These are phyloP conservation scores for Cladosporium sp. DNA, from an alignment of 2,329 filamentous ascomycete genomes.

Conservation along the genomic window DNA sequence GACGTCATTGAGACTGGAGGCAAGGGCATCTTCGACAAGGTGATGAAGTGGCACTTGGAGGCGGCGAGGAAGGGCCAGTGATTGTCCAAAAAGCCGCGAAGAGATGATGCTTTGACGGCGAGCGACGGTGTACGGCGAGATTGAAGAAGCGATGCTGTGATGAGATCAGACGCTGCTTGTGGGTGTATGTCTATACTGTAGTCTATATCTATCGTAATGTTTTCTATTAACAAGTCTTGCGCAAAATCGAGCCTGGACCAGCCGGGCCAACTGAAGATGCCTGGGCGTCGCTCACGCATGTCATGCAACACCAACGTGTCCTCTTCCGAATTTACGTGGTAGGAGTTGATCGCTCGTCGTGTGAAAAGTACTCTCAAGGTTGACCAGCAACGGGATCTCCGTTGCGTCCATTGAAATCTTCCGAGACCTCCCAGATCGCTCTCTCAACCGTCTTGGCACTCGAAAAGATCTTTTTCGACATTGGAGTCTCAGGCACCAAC, in stretches of 20 bases:
- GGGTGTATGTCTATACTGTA: background rate
- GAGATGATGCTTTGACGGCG: background rate
- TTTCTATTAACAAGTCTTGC: background rate
- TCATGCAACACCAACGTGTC: too few relatives aligned
- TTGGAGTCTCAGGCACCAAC: constrained; percentile 13
- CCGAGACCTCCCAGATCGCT: constrained; percentile 13
- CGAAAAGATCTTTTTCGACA: constrained; percentile 11
- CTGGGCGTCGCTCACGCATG: too few relatives aligned
- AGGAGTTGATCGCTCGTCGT: too few relatives aligned
- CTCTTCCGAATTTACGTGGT: too few relatives aligned
- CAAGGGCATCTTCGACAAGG: constrained; percentile 68
- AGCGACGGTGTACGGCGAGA: too few relatives aligned
- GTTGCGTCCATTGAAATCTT: background rate
- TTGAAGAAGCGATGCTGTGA: background rate
- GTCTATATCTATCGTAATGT: background rate
- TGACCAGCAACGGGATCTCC: too few relatives aligned
- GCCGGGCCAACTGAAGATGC: too few relatives aligned
- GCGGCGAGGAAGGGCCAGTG: constrained; percentile 31
- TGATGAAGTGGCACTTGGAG: constrained; percentile 77
- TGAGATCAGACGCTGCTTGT: background rate
- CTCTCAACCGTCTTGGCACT: constrained; percentile 12
- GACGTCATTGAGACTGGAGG: constrained; percentile 72
- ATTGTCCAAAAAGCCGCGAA: background rate
- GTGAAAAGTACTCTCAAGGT: too few relatives aligned
- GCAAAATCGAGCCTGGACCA: background rate